Evolutionary conservation across 345 rosid genomes (phyloP), one percentile per base, ranked within the genome.

Genomic region (Sisymbrium irio): DNA sequence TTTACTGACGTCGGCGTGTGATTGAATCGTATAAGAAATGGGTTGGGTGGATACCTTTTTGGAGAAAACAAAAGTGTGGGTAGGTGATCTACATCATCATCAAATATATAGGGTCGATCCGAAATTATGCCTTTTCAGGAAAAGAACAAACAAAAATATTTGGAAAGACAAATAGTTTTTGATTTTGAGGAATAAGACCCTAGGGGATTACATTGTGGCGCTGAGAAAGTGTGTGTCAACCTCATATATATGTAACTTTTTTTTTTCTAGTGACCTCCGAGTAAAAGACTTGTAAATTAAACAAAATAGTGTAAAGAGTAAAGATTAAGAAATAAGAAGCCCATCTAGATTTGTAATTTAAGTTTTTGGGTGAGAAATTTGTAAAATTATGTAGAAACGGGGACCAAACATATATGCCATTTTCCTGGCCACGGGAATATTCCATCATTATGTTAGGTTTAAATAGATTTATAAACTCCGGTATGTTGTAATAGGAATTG

Each of bases 381-480:
- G 41, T 73, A 17, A 73, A 28, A 60, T 56, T 55, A 11, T 65
- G 57, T 32, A 65, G 18, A 47, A 74, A 58, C 44, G 45, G 68
- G 68, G 68, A 67, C 78, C 62, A 67, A 74, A 75, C 66, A 15
- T 55, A 9, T 64, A 65, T 41, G 51, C 44, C 36, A 74, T 19
- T 47, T 30, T 59, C 49, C 15, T 49, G 54, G 46, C 46, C 73
- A 58, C 14, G 45, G 42, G 49, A 49, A 59, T 74, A 67, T 49
- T 46, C 36, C 60, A 66, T 58, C 60, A 28, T 10, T 58, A 27
- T 17, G 73, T 47, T 30, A 59, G 46, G 62, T 59, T 30, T 58
- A 13, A 11, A 55, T 44, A 17, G 11, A 37, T 66, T 49, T 74
- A 13, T 19, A 57, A 14, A 54, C 28, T 30, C 14, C 42, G 9